Evolutionary conservation across 768 basidiomycete genomes (phyloP).

Genomic region (Trametes maxima): DNA sequence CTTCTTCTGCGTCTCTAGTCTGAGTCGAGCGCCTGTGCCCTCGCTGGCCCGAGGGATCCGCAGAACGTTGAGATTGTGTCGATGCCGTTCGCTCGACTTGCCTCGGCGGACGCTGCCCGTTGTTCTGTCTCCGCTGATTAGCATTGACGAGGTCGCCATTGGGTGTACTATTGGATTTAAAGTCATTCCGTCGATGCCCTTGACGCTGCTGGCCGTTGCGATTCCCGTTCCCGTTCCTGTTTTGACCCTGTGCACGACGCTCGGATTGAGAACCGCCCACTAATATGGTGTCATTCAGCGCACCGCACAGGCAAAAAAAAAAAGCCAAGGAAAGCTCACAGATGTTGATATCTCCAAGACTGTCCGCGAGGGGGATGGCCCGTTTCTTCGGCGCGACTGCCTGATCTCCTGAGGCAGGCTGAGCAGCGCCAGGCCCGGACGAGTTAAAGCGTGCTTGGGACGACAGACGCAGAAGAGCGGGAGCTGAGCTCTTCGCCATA

Average conservation of each 20-base stretch:
- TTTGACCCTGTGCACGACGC: background rate
- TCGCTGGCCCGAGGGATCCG: background rate
- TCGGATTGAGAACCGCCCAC: background rate
- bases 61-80: background rate
- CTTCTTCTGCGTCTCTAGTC: background rate
- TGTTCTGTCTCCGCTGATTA: background rate
- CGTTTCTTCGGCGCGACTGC: constrained; percentile 18
- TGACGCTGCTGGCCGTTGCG: background rate
- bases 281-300: background rate
- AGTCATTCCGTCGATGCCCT: background rate
- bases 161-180: background rate
- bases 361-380: constrained; percentile 18
- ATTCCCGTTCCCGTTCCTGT: background rate
- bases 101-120: background rate
- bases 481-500: background rate
- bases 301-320: background rate
- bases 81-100: background rate
- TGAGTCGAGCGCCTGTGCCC: no score
- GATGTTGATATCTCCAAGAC: constrained; percentile 29
- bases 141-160: background rate
- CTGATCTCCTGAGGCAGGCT: background rate
- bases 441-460: constrained; percentile 15
- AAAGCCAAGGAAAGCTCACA: constrained; percentile 17
- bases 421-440: constrained; percentile 1
- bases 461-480: background rate